Evolutionary conservation across 2,329 filamentous ascomycete species (phyloP), one percentile per base, ranked within the genome.

Genomic region (Lecanicillium sp.): DNA sequence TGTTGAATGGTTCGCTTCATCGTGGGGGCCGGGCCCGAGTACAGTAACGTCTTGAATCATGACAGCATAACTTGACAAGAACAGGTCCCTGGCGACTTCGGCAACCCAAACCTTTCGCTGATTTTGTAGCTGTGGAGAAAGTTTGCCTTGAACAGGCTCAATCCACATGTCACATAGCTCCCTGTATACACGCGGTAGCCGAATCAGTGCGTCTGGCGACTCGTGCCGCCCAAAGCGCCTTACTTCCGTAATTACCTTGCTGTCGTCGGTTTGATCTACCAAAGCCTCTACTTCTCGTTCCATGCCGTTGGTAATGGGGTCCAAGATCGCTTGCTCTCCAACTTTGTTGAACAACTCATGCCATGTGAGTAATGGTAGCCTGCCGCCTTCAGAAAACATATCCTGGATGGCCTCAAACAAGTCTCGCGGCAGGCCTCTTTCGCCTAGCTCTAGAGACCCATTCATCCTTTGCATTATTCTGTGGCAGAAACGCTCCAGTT

Each of bases 61-160:
- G 17, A 60, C 51, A 13, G 57, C 60, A 27, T 56, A 55, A 14
- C 52, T 58, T 3, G 59, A 53, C 7, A 63, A 43, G 38, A 62
- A 60, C 16, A 54, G 44, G 12, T 62, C 57, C 25, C 50, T 53
- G 3, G 59, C 59, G 14, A 61, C 19, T 29, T 59, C 57, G 6
- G 49, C 42, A 8, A 61, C 42, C 55, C 57, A 60, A 2, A 43
- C 39, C 41, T 43, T 45, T 20, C 55, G 47, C 11, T 42, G 22
- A 11, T 43, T 43, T 20, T 55, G 51, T 15, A 52, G 45, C 14
- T 54, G 41, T 13, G 49, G 40, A 9, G 52, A 43, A 2, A 60
- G 11, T 9, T 38, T 47, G 8, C 45, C 48, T 14, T 48, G 49
- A 2, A 51, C 22, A 2, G 51, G 48, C 11, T 54, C 47, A 6